Base-by-base conservation (phyloP, 2,329 filamentous ascomycete genomes). In the Cercospora sp. region DNA sequence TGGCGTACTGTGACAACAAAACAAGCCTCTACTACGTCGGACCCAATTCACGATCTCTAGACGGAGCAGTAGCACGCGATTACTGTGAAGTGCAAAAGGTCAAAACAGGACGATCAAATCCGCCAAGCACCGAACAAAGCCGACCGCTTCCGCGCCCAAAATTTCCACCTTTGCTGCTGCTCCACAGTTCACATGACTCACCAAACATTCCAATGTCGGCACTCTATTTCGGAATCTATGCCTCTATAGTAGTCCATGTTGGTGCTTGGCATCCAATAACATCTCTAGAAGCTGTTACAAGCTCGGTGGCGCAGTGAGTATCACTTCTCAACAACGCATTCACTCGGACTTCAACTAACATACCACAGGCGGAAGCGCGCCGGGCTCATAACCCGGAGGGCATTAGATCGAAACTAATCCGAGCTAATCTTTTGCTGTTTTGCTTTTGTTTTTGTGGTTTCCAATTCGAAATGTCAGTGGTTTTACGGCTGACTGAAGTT, bases 331-430 rank as follows among this genome's bases (percentile, higher is more conserved):
- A 58, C 6, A 16, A 33, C 28, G 8, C 53, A 3, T 31, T 33
- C 26, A 31, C 53, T 31, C 7, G n/a, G 12, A 31, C 7, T 31
- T 16, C 3, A 10, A 58, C 28, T 30, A 18, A 33, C n/a, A 16
- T 58, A n/a, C 13, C 2, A 58, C 30, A 58, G 53, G 61, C 61
- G 61, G 61, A 64, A 64, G 61, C 61, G 61, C 61, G 61, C 61
- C 61, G 61, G 61, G 61, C 61, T 64, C 61, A 64, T 64, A 64
- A 64, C 61, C 61, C 61, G 61, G 61, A 64, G 61, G 61, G 61
- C 61, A 4, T 57, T 1, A 2, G 61, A 64, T 64, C 61, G 61
- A 64, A 64, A 64, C 61, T 2, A 1, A 57, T 4, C 9, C 45
- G 61, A 55, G 61, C 61, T 64, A 13, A 16, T 26, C 16, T 60